Percentiles rank a stretch among this genome's conserved stretches.
phyloP scores from a whole-genome alignment of 805 yeast species.

The Pichia scutulata region DNA sequence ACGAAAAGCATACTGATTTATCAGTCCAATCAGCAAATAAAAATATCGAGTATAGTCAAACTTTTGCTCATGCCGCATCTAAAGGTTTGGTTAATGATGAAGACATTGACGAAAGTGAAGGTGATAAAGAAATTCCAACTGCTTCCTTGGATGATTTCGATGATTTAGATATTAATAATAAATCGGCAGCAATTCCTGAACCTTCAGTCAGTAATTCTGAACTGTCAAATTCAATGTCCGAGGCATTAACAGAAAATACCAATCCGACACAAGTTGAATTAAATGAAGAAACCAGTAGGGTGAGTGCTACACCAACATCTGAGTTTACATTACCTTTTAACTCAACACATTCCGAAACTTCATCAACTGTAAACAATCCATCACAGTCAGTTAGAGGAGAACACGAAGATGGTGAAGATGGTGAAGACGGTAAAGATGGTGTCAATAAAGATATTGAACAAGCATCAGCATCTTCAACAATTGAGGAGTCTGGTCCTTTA shows the following conservation, averaged over 20 bases:
- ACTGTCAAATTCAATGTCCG: constrained; percentile 12
- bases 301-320: constrained; percentile 9
- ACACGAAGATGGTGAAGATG: neutral
- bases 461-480: constrained; percentile 30
- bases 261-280: constrained; percentile 36
- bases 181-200: constrained; percentile 8
- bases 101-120: constrained; percentile 12
- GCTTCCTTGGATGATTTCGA: constrained; percentile 27
- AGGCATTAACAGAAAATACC: constrained; percentile 21
- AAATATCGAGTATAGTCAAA: constrained; percentile 23
- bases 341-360: constrained; percentile 75
- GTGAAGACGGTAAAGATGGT: neutral
- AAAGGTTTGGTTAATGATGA: constrained; percentile 20
- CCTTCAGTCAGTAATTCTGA: constrained; percentile 19
- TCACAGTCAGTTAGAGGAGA: constrained; percentile 78
- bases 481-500: constrained; percentile 24
- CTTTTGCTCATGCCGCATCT: constrained; percentile 24
- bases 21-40: constrained; percentile 28
- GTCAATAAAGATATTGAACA: constrained; percentile 38
- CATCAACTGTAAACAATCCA: constrained; percentile 88
- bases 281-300: neutral
- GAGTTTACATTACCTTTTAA: constrained; percentile 33
- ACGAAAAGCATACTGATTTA: constrained; percentile 26
- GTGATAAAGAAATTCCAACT: constrained; percentile 26
- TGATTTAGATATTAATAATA: constrained; percentile 15